phyloP scores from a whole-genome alignment of 139 green algal species.

The Raphidocelis subcapitata region DNA sequence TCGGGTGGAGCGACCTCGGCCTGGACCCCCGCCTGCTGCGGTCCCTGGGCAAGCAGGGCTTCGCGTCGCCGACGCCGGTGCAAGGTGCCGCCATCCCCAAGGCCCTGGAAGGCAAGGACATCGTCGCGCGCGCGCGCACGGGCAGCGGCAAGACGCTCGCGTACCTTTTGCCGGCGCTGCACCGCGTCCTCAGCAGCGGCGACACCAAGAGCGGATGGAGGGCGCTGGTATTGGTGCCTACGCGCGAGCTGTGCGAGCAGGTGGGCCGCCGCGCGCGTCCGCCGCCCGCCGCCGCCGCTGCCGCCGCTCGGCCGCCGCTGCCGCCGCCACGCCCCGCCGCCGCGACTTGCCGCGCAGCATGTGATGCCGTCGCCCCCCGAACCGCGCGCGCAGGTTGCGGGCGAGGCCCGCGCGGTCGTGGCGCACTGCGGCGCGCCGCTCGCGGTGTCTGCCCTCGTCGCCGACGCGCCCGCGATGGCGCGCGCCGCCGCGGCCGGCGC shows the following conservation, averaged over 20 bases:
- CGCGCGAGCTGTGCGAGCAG: slow-evolving; percentile 93
- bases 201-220: slow-evolving; percentile 38
- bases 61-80: slow-evolving; percentile 64
- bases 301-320: too few relatives aligned
- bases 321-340: too few relatives aligned
- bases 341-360: too few relatives aligned
- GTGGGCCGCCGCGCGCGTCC: slow-evolving; percentile 22
- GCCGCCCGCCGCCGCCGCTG: too few relatives aligned
- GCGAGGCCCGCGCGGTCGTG: slow-evolving; percentile 9
- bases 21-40: slow-evolving; percentile 80
- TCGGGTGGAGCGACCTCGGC: slow-evolving; percentile 5
- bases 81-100: slow-evolving; percentile 68
- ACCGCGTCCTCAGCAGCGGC: slow-evolving; percentile 52
- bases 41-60: slow-evolving; percentile 65
- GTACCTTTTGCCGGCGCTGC: slow-evolving; percentile 83
- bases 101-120: slow-evolving; percentile 79
- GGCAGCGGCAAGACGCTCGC: slow-evolving; percentile 90
- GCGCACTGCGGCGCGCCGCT: slow-evolving; percentile 23
- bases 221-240: slow-evolving; percentile 86
- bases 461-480: slow-evolving; percentile 7
- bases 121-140: slow-evolving; percentile 77
- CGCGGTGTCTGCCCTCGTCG: slow-evolving; percentile 3
- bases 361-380: too few relatives aligned
- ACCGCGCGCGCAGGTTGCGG: slow-evolving; percentile 22
- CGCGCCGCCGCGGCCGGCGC: slow-evolving; percentile 13